Evolutionary conservation across 2,329 filamentous ascomycete genomes (phyloP).

Genomic region (Paecilomyces sp.): DNA sequence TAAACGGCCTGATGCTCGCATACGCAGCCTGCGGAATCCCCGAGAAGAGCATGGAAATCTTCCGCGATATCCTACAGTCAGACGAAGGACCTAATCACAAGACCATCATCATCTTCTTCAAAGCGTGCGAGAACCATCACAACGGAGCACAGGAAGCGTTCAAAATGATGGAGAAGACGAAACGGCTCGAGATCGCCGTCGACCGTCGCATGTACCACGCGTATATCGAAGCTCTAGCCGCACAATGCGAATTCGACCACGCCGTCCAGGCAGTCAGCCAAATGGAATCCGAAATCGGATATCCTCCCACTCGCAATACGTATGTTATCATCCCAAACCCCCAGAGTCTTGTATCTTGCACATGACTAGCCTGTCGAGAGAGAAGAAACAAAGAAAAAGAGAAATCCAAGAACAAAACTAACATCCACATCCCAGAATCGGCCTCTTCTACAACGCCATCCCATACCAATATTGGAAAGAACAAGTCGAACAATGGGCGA

Average conservation of each 20-base stretch:
- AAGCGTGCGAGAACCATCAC: slow-evolving; percentile 59
- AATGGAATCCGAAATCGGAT: slow-evolving; percentile 60
- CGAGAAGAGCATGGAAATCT: slow-evolving; percentile 65
- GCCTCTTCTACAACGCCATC: slow-evolving; percentile 67
- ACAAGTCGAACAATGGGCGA: slow-evolving; percentile 68
- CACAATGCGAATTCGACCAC: slow-evolving; percentile 63
- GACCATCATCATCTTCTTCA: slow-evolving; percentile 74
- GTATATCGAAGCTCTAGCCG: slow-evolving; percentile 70
- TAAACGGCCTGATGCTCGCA: slow-evolving; percentile 82
- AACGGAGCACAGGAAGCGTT: slow-evolving; percentile 36
- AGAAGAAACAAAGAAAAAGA: no score
- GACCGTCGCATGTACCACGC: slow-evolving; percentile 65
- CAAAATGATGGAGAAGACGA: slow-evolving; percentile 52
- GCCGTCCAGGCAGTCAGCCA: slow-evolving; percentile 59
- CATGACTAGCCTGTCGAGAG: no score
- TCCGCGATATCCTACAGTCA: slow-evolving; percentile 74
- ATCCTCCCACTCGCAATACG: slow-evolving; percentile 62
- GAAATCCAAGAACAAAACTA: slow-evolving; percentile 5
- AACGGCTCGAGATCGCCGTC: slow-evolving; percentile 69
- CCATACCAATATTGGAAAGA: slow-evolving; percentile 59
- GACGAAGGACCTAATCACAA: slow-evolving; percentile 80
- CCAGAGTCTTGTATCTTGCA: neutral
- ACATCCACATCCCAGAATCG: slow-evolving; percentile 48
- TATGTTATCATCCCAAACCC: slow-evolving; percentile 41
- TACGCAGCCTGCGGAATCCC: slow-evolving; percentile 65